A percentile compares a stretch with the other conserved stretches of the same genome.
These are phyloP conservation scores for Erigeron philadelphicus DNA, from an alignment of 140 eudicot genomes.

Conservation along the genomic window DNA sequence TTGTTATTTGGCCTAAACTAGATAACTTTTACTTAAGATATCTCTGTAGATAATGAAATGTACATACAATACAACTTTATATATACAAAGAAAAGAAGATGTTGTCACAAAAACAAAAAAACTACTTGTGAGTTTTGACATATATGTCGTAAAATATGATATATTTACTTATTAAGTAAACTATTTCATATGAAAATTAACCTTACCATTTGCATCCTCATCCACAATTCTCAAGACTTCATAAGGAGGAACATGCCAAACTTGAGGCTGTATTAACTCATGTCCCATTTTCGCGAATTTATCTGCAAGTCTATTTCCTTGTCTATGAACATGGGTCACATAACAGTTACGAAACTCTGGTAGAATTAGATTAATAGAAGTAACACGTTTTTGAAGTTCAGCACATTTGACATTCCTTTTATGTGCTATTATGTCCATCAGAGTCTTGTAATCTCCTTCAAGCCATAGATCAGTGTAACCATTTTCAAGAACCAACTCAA, in stretches of 20 bases:
- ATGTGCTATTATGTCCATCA: constrained; percentile 48
- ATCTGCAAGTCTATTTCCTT: constrained; percentile 84
- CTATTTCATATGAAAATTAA: constrained; percentile 49
- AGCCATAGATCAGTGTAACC: constrained; percentile 73
- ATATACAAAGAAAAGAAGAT: no score
- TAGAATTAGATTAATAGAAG: constrained; percentile 42
- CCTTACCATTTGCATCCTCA: constrained; percentile 81
- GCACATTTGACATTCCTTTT: constrained; percentile 39
- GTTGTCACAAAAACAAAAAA: no score
- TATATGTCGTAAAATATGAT: background rate
- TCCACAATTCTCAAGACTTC: constrained; percentile 52
- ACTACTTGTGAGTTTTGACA: no score
- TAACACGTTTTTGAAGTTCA: constrained; percentile 42
- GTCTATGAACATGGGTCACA: constrained; percentile 61
- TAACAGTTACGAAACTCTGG: constrained; percentile 49
- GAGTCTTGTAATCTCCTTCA: constrained; percentile 75
- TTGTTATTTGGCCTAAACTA: no score
- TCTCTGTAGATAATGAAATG: no score
- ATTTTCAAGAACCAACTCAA: constrained; percentile 66
- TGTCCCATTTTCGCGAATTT: constrained; percentile 83
- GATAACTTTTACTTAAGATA: no score
- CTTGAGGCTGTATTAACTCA: constrained; percentile 48
- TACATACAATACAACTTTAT: no score
- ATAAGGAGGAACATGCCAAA: constrained; percentile 61
- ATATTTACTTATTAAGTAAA: background rate